These are phyloP conservation scores for Sungouiozyma intestinalis DNA, from an alignment of 805 yeast genomes.

Conservation along the genomic window DNA sequence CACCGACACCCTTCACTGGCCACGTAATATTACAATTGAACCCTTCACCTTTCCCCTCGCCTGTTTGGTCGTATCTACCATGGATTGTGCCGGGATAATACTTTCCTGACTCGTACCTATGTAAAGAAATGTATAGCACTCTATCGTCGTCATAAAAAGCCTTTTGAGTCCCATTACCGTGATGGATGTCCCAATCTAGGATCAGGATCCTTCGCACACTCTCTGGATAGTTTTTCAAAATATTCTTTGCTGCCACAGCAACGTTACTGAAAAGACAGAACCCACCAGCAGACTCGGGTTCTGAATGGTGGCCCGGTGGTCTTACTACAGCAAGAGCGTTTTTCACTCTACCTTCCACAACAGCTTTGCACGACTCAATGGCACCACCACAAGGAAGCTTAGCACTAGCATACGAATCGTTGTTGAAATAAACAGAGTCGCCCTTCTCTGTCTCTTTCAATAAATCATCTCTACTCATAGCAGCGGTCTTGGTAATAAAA, in stretches of 20 bases:
- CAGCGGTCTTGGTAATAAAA: slow-evolving; percentile 62
- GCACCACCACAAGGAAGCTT: slow-evolving; percentile 93
- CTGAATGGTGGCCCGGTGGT: slow-evolving; percentile 99
- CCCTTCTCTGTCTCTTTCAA: slow-evolving; percentile 80
- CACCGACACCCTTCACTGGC: slow-evolving; percentile 86
- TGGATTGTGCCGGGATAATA: slow-evolving; percentile 91
- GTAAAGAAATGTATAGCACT: slow-evolving; percentile 83
- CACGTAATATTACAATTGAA: slow-evolving; percentile 86
- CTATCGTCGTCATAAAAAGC: slow-evolving; percentile 83
- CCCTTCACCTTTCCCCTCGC: slow-evolving; percentile 82
- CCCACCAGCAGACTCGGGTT: slow-evolving; percentile 95
- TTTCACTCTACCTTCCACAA: slow-evolving; percentile 83
- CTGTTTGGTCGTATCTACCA: slow-evolving; percentile 73
- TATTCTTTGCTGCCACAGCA: slow-evolving; percentile 89
- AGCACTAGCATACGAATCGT: slow-evolving; percentile 80
- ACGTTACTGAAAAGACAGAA: slow-evolving; percentile 93
- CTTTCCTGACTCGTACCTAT: slow-evolving; percentile 82
- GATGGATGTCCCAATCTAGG: slow-evolving; percentile 97
- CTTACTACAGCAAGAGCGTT: slow-evolving; percentile 91
- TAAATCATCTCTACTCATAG: slow-evolving; percentile 67
- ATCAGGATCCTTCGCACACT: slow-evolving; percentile 74
- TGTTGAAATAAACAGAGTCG: slow-evolving; percentile 90
- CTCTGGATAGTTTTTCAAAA: slow-evolving; percentile 76
- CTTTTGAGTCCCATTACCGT: slow-evolving; percentile 96
- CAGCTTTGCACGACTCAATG: slow-evolving; percentile 92